These are phyloP conservation scores for Irpex sp. DNA, from an alignment of 1,284 basidiomycete genomes.

Conservation along the genomic window DNA sequence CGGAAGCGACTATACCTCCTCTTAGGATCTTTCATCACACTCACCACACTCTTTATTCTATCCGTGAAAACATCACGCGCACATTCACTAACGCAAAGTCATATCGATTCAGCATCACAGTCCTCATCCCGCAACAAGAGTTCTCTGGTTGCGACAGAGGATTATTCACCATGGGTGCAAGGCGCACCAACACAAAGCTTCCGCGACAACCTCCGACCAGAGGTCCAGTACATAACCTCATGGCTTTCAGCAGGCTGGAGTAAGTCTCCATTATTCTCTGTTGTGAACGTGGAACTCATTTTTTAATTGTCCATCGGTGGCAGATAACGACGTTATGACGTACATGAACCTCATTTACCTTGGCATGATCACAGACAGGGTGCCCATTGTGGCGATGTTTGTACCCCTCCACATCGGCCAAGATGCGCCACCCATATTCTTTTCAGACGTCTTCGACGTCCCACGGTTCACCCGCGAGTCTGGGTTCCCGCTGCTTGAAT, in stretches of 20 bases:
- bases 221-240: conserved; percentile 61
- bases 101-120: not conserved
- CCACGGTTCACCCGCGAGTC: conserved; percentile 33
- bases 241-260: conserved; percentile 74
- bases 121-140: not conserved
- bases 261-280: conserved; percentile 26
- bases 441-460: conserved; percentile 42
- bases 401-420: conserved; percentile 62
- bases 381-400: conserved; percentile 62
- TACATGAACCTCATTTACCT: conserved; percentile 72
- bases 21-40: conserved; percentile 27
- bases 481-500: conserved; percentile 35
- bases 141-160: not conserved
- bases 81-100: not conserved
- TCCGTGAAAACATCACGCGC: conserved; percentile 12
- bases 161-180: conserved; percentile 25
- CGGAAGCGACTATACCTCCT: conserved; percentile 24
- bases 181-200: conserved; percentile 55
- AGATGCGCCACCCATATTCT: conserved; percentile 31
- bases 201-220: conserved; percentile 54
- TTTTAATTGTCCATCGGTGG: not conserved
- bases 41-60: conserved; percentile 30
- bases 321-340: conserved; percentile 70
- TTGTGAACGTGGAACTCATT: not conserved
- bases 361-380: conserved; percentile 56